phyloP scores from a whole-genome alignment of 768 basidiomycete species.

The Suillus paluster region DNA sequence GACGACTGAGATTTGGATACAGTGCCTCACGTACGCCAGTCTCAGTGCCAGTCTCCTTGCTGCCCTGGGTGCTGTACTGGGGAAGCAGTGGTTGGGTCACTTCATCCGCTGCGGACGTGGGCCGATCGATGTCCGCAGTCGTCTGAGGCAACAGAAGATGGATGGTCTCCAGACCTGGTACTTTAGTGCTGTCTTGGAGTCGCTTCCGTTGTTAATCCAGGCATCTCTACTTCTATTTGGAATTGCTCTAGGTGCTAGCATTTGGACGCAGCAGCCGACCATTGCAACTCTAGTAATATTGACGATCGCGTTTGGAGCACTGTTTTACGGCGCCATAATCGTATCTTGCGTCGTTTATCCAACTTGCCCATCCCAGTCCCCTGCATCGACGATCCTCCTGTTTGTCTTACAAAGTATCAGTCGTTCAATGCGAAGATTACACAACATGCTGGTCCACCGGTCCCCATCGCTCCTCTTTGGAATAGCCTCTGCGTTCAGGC shows the following conservation, averaged over 20 bases:
- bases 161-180: conserved; percentile 17
- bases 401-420: background rate
- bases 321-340: background rate
- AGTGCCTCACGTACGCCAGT: conserved; percentile 26
- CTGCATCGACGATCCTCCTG: background rate
- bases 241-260: conserved; percentile 11
- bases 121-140: conserved; percentile 21
- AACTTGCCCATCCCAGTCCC: conserved; percentile 10
- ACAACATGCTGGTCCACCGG: background rate
- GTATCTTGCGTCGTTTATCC: conserved; percentile 10
- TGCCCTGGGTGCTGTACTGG: conserved; percentile 29
- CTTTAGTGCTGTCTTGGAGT: conserved; percentile 15
- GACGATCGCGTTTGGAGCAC: conserved; percentile 1
- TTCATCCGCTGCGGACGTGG: conserved; percentile 22
- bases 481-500: background rate
- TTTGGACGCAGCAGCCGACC: conserved; percentile 10
- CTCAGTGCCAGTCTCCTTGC: conserved; percentile 27
- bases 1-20: conserved; percentile 12
- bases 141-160: conserved; percentile 10
- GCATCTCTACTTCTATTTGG: conserved; percentile 15
- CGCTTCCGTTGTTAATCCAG: conserved; percentile 16
- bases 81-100: conserved; percentile 33
- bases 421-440: background rate
- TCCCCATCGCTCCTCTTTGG: background rate
- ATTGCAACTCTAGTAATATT: conserved; percentile 4